Evolutionary conservation across 495 filamentous ascomycete species (phyloP), one percentile per base, ranked within the genome.

Genomic region (Penicillium lividum): DNA sequence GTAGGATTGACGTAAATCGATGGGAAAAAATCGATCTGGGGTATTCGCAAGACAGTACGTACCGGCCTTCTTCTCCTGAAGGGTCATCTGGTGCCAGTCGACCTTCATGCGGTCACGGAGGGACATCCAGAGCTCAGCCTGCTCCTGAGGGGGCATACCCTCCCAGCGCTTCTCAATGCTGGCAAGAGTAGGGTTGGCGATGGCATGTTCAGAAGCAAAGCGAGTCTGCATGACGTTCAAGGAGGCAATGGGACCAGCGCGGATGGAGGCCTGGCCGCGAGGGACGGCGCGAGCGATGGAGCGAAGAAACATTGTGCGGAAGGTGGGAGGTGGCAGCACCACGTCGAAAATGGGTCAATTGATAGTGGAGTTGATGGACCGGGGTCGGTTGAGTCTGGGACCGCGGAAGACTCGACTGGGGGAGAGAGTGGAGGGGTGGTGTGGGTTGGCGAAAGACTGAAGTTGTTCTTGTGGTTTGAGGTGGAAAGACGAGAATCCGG

Each of bases 91-190:
- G 68, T 88, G 82, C 94, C 94, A 98, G 76, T 90, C 90, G 61
- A 81, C 86, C 89, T 97, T 98, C 94, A 98, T 98, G 68, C 94
- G 87, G 80, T 98, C 94, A 68, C 94, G 82, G 72, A 98, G 81
- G 66, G 88, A 80, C 94, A 98, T 98, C 93, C 93, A 98, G 65
- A 98, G 78, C 71, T 98, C 94, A 59, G 95, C 94, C 85, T 98
- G 94, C 85, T 98, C 94, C 81, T 95, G 90, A 56, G 93, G 91
- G 38, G 92, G 92, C 90, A 98, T 90, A 56, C 73, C 83, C 81
- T 98, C 94, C 94, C 94, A 98, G 78, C 94, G 82, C 90, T 97
- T 98, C 87, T 98, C 94, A 71, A 98, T 97, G 78, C 95, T 88
- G 75, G 91, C 90, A 60, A 98, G 86, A 31, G 92, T 97, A 65